A percentile compares a stretch with the other conserved stretches of the same genome.
Conservation (phyloP, 805 yeast species). For the Candida vaughaniae region DNA sequence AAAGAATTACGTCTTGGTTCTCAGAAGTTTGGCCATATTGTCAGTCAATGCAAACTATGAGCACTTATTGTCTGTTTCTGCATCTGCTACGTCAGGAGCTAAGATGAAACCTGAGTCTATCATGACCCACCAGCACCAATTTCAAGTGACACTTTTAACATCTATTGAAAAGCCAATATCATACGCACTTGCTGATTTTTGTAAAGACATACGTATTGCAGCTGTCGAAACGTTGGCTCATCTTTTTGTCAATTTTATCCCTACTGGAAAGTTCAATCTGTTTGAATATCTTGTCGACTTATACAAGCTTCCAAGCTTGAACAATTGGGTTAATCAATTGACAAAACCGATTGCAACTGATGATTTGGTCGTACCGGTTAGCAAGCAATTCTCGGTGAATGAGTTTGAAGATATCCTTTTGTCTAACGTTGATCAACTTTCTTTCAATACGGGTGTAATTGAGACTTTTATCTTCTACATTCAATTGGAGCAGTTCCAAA, state of each 20-base stretch:
- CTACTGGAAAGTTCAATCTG: constrained; percentile 36
- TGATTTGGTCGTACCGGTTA: constrained; percentile 17
- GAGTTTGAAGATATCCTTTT: constrained; percentile 25
- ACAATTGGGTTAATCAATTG: constrained; percentile 28
- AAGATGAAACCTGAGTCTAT: constrained; percentile 43
- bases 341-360: constrained; percentile 15
- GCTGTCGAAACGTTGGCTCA: constrained; percentile 35
- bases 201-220: constrained; percentile 37
- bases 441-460: constrained; percentile 30
- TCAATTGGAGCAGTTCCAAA: constrained; percentile 41
- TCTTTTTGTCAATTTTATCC: constrained; percentile 35
- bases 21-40: constrained; percentile 33
- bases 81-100: constrained; percentile 35
- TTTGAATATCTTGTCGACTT: constrained; percentile 33
- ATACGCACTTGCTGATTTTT: constrained; percentile 30
- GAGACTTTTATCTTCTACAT: constrained; percentile 36
- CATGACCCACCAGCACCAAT: constrained; percentile 40
- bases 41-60: constrained; percentile 37
- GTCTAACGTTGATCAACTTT: constrained; percentile 17
- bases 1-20: constrained; percentile 30
- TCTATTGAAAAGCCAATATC: constrained; percentile 29
- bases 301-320: constrained; percentile 31
- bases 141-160: constrained; percentile 28
- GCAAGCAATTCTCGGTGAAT: constrained; percentile 9
- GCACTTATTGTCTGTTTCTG: constrained; percentile 31